Conservation (phyloP, 2,329 filamentous ascomycete genomes). For the Fusarium solani-melongenae region DNA sequence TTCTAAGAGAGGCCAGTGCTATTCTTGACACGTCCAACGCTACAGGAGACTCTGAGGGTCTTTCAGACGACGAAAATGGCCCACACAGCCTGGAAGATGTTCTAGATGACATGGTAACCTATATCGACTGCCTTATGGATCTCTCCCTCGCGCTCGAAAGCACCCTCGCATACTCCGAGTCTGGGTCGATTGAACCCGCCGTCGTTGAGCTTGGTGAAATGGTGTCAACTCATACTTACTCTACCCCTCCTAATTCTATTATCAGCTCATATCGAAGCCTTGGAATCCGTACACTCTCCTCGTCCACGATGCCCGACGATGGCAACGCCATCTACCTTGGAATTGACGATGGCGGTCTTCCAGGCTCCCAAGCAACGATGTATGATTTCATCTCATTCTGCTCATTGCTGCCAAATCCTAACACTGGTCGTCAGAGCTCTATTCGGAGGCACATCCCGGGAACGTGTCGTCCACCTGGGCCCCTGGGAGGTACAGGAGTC, state of each 20-base stretch:
- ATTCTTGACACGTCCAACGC: neutral
- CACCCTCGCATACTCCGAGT: neutral
- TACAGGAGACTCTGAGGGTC: neutral
- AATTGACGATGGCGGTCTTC: too few relatives aligned
- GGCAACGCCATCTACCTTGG: too few relatives aligned
- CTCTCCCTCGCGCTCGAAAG: neutral
- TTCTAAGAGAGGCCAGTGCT: neutral
- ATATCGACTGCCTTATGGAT: neutral
- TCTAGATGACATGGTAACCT: neutral
- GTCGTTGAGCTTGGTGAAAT: neutral
- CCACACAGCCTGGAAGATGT: neutral
- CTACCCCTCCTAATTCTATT: neutral
- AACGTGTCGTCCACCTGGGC: conserved; percentile 62
- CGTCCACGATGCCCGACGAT: too few relatives aligned
- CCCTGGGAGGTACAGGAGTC: conserved; percentile 62
- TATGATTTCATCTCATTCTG: conserved; percentile 42
- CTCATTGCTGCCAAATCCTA: conserved; percentile 26
- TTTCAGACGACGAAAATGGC: neutral
- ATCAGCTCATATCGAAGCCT: too few relatives aligned
- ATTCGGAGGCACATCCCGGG: conserved; percentile 60
- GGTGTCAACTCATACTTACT: neutral
- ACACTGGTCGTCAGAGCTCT: conserved; percentile 53
- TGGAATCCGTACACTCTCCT: too few relatives aligned
- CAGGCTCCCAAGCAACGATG: conserved; percentile 66
- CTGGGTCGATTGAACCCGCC: neutral